A percentile compares a stretch with the other conserved stretches of the same genome.
phyloP scores from a whole-genome alignment of 1,284 basidiomycete genomes.

The Malassezia slooffiae region DNA sequence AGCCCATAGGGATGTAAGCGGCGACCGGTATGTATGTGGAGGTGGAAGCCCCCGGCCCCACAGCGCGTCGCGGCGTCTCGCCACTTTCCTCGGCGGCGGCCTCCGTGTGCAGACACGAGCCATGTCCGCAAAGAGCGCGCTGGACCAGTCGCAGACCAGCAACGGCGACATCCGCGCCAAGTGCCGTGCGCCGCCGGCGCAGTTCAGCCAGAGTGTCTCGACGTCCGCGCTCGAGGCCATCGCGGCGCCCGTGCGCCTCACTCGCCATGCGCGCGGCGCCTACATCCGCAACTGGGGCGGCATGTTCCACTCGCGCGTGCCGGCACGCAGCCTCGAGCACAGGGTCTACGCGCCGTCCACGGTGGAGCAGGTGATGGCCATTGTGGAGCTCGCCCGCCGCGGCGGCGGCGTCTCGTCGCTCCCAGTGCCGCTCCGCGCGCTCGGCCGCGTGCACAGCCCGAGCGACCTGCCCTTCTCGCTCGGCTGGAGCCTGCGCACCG shows the following conservation, averaged over 20 bases:
- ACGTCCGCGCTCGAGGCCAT: slow-evolving; percentile 16
- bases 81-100: too few relatives aligned
- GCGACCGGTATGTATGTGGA: too few relatives aligned
- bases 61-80: too few relatives aligned
- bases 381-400: slow-evolving; percentile 72
- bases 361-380: slow-evolving; percentile 61
- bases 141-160: slow-evolving; percentile 2
- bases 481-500: slow-evolving; percentile 42
- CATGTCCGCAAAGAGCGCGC: neutral
- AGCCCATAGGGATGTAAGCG: too few relatives aligned
- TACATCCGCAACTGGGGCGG: slow-evolving; percentile 52
- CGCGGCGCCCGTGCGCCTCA: slow-evolving; percentile 16
- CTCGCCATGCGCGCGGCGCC: slow-evolving; percentile 12
- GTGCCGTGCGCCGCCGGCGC: slow-evolving; percentile 48
- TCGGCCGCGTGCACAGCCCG: slow-evolving; percentile 83
- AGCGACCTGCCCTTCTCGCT: slow-evolving; percentile 58
- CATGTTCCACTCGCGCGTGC: slow-evolving; percentile 49
- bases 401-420: slow-evolving; percentile 50
- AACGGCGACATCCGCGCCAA: slow-evolving; percentile 3
- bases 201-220: slow-evolving; percentile 39
- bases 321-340: slow-evolving; percentile 15
- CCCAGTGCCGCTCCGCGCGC: slow-evolving; percentile 60
- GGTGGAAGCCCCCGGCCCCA: too few relatives aligned
- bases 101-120: too few relatives aligned
- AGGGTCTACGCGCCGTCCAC: slow-evolving; percentile 65